Conservation (phyloP, 129 eudicot species). For the Silybum marianum region DNA sequence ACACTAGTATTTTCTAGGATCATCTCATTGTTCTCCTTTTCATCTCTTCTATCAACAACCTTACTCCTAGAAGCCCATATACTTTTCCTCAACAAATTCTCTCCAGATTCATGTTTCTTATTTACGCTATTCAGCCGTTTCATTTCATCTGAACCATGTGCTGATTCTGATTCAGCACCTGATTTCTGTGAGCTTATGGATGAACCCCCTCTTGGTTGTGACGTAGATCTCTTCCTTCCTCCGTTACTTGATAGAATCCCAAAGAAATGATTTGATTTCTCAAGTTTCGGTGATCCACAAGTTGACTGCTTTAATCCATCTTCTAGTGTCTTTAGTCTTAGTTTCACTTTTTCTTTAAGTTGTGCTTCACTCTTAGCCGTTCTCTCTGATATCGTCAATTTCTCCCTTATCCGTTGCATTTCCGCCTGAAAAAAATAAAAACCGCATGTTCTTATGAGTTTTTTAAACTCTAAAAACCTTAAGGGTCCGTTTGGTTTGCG, state of each 20-base stretch:
- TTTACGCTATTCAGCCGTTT: conserved; percentile 33
- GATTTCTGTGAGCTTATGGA: conserved; percentile 43
- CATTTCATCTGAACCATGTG: conserved; percentile 20
- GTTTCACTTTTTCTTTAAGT: conserved; percentile 79
- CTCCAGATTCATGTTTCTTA: conserved; percentile 41
- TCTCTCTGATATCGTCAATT: conserved; percentile 73
- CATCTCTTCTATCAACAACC: conserved; percentile 44
- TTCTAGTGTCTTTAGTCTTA: conserved; percentile 86
- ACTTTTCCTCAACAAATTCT: conserved; percentile 47
- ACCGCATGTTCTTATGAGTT: background rate
- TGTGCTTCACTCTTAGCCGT: conserved; percentile 90
- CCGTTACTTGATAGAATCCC: conserved; percentile 61
- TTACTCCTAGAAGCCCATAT: conserved; percentile 77
- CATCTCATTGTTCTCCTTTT: conserved; percentile 56
- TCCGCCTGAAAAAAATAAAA: conserved; percentile 79
- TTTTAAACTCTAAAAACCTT: background rate
- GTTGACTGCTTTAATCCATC: conserved; percentile 73
- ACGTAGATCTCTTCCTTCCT: conserved; percentile 63
- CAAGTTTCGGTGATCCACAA: conserved; percentile 52
- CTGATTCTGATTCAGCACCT: conserved; percentile 25
- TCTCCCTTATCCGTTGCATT: conserved; percentile 78
- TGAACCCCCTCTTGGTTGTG: conserved; percentile 79
- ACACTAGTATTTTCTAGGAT: conserved; percentile 31
- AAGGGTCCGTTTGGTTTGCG: no score
- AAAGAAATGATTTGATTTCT: conserved; percentile 43